Base-by-base conservation (phyloP, 768 basidiomycete genomes). In the Mycena filopes region DNA sequence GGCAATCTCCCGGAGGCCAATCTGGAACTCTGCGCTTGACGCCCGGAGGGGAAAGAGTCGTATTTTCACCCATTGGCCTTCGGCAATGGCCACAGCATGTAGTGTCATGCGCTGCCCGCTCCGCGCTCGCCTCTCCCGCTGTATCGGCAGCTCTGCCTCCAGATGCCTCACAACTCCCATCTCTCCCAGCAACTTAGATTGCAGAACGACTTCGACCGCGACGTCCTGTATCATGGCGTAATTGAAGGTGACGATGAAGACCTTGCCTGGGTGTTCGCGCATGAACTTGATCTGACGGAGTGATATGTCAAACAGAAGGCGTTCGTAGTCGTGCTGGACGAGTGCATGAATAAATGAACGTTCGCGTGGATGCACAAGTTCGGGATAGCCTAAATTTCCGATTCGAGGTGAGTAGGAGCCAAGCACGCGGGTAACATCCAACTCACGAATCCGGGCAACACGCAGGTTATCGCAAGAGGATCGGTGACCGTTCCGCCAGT, bases 321-420 rank as follows among this genome's bases (percentile, higher is more conserved):
- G 54, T 42, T 33, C 28, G 43, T 45, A 56, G 25, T 56, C 42
- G 55, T 20, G 4, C 10, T 56, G 4, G 11, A 56, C 13, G 28
- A 56, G 43, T 6, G 28, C 55, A 20, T 42, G 55, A 42, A 56
- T 56, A 28, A 56, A 56, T 16, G 43, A 15, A 5, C 55, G 28
- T 43, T 56, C 55, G 20, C 55, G 55, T 15, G 55, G 16, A 21
- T 15, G 9, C 3, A 25, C 41, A 15, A 56, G 11, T 56, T 45
- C 55, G 6, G 55, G 55, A 33, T 46, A 6, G 4, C 16, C 55
- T 56, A 21, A 25, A 7, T n/a, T n/a, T n/a, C n/a, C 23, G 25
- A 16, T 25, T 55, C 2, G 23, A 41, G 25, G 10, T 25, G 33
- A 33, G 33, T 33, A 12, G 23, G 31, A 31, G 2, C 13, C 12